Conservation (phyloP, 106 monocot genomes). For the Ottelia alismoides region DNA sequence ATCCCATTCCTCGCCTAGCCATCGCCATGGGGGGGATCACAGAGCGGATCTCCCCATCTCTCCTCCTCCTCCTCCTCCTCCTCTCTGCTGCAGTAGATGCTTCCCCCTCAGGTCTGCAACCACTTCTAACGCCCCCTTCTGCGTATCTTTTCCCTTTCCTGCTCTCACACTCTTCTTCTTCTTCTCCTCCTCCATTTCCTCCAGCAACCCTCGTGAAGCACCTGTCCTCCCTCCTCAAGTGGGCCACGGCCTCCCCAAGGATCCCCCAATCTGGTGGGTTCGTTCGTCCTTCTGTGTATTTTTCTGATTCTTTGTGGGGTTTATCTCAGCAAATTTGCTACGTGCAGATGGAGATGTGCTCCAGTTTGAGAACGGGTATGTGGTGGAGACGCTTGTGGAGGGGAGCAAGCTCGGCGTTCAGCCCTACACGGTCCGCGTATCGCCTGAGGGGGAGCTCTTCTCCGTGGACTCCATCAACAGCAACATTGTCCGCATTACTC, state of each 20-base stretch:
- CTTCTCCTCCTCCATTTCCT: background rate
- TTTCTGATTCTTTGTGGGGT: background rate
- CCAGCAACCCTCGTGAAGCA: constrained; percentile 49
- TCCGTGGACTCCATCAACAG: constrained; percentile 68
- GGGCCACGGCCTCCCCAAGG: constrained; percentile 57
- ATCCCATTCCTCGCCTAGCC: no score
- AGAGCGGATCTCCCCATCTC: no score
- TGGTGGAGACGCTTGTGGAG: constrained; percentile 92
- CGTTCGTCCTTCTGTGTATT: background rate
- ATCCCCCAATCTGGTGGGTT: constrained; percentile 34
- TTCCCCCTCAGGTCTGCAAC: background rate
- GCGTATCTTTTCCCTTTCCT: no score
- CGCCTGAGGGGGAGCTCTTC: constrained; percentile 80
- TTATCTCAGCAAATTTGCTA: constrained; percentile 1
- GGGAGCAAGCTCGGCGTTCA: constrained; percentile 84
- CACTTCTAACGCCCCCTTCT: background rate
- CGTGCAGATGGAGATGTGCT: constrained; percentile 55
- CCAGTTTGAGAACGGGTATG: constrained; percentile 84
- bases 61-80: background rate
- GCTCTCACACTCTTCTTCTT: background rate
- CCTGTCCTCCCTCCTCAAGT: constrained; percentile 61
- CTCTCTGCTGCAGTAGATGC: background rate
- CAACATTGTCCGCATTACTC: constrained; percentile 61
- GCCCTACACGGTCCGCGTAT: constrained; percentile 77
- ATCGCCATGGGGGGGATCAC: no score